Percentiles rank a stretch among this genome's conserved stretches.
phyloP scores from a whole-genome alignment of 163 green algal genomes.

The Chlamydomonas reinhardtii region DNA sequence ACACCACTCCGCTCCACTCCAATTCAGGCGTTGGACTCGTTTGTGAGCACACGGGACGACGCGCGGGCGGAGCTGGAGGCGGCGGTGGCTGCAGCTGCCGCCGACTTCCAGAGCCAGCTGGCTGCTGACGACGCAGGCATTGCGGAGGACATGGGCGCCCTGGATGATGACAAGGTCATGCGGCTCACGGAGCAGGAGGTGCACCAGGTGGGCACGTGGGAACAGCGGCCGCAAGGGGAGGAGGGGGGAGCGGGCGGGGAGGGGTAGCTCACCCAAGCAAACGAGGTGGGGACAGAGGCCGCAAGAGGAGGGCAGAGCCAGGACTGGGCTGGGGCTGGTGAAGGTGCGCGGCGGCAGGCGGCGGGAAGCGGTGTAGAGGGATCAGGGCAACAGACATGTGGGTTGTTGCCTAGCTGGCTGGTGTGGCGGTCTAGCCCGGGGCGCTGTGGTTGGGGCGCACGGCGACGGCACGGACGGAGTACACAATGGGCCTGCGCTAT shows the following conservation, averaged over 20 bases:
- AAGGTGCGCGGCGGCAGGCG: too few relatives aligned
- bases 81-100: constrained; percentile 40
- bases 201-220: constrained; percentile 47
- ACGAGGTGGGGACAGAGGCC: neutral
- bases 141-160: constrained; percentile 56
- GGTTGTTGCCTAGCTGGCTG: too few relatives aligned
- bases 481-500: too few relatives aligned
- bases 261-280: neutral
- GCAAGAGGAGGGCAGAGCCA: neutral
- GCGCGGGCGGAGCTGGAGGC: constrained; percentile 49
- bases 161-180: constrained; percentile 68
- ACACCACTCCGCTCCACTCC: too few relatives aligned
- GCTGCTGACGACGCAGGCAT: constrained; percentile 27
- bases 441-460: too few relatives aligned
- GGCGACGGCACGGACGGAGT: too few relatives aligned
- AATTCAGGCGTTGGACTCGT: constrained; percentile 46
- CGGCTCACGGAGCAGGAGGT: constrained; percentile 63
- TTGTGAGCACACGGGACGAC: constrained; percentile 36
- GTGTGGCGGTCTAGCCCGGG: too few relatives aligned
- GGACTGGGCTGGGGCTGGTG: too few relatives aligned
- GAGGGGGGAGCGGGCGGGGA: neutral
- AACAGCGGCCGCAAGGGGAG: too few relatives aligned
- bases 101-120: constrained; percentile 41
- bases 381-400: too few relatives aligned
- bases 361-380: too few relatives aligned